These are phyloP conservation scores for Hysterangium stoloniferum DNA, from an alignment of 768 basidiomycete species.

Conservation along the genomic window DNA sequence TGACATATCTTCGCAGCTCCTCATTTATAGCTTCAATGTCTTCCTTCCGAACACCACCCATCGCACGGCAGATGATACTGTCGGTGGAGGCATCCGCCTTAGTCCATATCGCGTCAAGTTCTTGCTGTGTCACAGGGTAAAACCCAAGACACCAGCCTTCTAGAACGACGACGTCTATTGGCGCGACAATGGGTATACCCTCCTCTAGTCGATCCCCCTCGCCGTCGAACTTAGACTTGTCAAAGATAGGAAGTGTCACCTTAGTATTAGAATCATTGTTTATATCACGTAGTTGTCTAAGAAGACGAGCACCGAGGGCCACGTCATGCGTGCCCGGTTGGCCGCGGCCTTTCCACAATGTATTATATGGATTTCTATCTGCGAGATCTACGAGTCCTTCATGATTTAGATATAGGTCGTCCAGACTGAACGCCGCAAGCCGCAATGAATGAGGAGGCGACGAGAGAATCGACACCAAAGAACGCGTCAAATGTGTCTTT, in stretches of 20 bases:
- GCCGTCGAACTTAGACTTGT: constrained; percentile 76
- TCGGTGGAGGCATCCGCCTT: constrained; percentile 17
- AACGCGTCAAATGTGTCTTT: constrained; percentile 40
- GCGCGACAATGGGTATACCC: constrained; percentile 38
- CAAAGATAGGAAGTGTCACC: constrained; percentile 70
- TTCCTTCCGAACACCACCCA: constrained; percentile 31
- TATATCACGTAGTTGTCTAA: constrained; percentile 42
- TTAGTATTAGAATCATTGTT: constrained; percentile 18
- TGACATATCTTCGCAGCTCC: constrained; percentile 46
- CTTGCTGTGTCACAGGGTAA: constrained; percentile 44
- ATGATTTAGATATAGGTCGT: constrained; percentile 83
- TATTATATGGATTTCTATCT: constrained; percentile 45
- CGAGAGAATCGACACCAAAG: constrained; percentile 19
- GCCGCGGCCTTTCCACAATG: constrained; percentile 74
- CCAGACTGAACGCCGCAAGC: constrained; percentile 64
- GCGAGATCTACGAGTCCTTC: constrained; percentile 50
- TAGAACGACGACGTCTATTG: constrained; percentile 76
- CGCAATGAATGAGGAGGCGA: constrained; percentile 42
- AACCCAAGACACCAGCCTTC: constrained; percentile 98
- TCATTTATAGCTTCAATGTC: constrained; percentile 61
- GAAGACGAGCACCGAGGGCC: constrained; percentile 45
- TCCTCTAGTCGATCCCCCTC: constrained; percentile 71
- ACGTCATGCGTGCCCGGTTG: constrained; percentile 92
- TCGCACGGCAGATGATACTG: constrained; percentile 14
- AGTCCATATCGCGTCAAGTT: constrained; percentile 48